These are phyloP conservation scores for Cadophora sp. DNA, from an alignment of 2,329 filamentous ascomycete genomes.

Conservation along the genomic window DNA sequence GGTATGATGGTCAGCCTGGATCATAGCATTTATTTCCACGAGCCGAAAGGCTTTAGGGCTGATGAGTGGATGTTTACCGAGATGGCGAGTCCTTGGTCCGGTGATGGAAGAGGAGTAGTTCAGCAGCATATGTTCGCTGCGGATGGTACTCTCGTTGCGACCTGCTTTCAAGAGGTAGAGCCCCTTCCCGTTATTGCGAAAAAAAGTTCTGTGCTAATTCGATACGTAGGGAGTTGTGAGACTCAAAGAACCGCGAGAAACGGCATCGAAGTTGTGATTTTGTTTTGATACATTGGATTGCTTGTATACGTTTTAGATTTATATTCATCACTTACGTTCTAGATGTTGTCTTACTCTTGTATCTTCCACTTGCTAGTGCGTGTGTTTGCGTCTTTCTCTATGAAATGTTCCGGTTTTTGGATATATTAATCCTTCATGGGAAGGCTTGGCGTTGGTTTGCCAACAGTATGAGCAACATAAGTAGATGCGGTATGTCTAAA, in stretches of 20 bases:
- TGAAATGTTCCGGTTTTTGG: too few relatives aligned
- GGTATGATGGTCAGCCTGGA: slow-evolving; percentile 89
- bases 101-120: slow-evolving; percentile 78
- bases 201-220: slow-evolving; percentile 20
- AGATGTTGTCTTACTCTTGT: neutral
- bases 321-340: slow-evolving; percentile 4
- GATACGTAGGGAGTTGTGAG: slow-evolving; percentile 42
- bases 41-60: slow-evolving; percentile 62
- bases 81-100: slow-evolving; percentile 82
- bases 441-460: too few relatives aligned
- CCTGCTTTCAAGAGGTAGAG: slow-evolving; percentile 76
- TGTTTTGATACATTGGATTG: neutral
- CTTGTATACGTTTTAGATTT: neutral
- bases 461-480: too few relatives aligned
- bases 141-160: slow-evolving; percentile 77
- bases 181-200: neutral
- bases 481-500: too few relatives aligned
- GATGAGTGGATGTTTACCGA: slow-evolving; percentile 83
- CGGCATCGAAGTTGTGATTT: slow-evolving; percentile 34
- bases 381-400: too few relatives aligned
- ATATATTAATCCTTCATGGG: too few relatives aligned
- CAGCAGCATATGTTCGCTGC: slow-evolving; percentile 74
- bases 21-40: slow-evolving; percentile 75
- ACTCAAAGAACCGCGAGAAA: slow-evolving; percentile 36
- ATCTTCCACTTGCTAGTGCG: too few relatives aligned